Evolutionary conservation across 177 flowering plant genomes (phyloP).

Genomic region (Vitis hybrid): DNA sequence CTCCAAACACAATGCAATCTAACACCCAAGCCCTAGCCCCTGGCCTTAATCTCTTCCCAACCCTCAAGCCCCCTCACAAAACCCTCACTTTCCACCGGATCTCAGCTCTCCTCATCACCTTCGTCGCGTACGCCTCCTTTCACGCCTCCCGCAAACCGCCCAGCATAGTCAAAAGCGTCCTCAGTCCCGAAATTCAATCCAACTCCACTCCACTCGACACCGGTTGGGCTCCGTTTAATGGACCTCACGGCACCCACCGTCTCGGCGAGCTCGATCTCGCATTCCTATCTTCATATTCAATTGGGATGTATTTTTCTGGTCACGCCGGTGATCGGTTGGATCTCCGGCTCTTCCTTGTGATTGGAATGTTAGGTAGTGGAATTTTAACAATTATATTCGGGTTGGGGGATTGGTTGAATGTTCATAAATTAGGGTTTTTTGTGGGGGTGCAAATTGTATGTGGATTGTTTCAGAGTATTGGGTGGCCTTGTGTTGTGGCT

Average conservation of each 20-base stretch:
- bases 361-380: constrained; percentile 91
- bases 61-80: constrained; percentile 44
- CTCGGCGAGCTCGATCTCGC: constrained; percentile 95
- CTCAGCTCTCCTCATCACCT: constrained; percentile 64
- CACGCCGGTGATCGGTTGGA: constrained; percentile 79
- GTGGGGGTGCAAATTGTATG: constrained; percentile 67
- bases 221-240: constrained; percentile 93
- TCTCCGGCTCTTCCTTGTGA: constrained; percentile 63
- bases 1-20: constrained; percentile 6
- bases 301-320: constrained; percentile 87
- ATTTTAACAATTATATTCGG: constrained; percentile 64
- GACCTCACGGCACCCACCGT: constrained; percentile 62
- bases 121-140: constrained; percentile 84
- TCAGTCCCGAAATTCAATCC: constrained; percentile 37
- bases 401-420: constrained; percentile 63
- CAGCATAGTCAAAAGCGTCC: constrained; percentile 81
- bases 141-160: constrained; percentile 98
- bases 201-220: constrained; percentile 19
- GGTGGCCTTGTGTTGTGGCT: constrained; percentile 97
- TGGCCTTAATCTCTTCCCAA: constrained; percentile 35
- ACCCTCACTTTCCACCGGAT: constrained; percentile 58
- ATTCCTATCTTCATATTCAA: constrained; percentile 67
- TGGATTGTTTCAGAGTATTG: constrained; percentile 87
- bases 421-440: constrained; percentile 66
- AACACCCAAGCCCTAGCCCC: constrained; percentile 29